Evolutionary conservation across 164 flowering plant species (phyloP), one percentile per base, ranked within the genome.

Genomic region (Pachysandra terminalis): DNA sequence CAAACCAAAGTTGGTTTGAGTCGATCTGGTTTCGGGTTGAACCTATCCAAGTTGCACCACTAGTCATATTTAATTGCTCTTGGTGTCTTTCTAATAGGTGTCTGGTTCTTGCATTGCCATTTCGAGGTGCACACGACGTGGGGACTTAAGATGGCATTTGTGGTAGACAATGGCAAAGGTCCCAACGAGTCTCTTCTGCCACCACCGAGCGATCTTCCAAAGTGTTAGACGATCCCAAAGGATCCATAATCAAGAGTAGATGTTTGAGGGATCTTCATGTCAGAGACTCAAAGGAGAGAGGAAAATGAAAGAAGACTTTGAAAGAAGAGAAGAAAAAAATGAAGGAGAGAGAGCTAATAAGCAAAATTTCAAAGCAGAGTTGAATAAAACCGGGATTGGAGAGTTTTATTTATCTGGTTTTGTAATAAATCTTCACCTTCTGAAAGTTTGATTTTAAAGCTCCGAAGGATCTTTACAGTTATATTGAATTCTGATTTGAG

Each of bases 31-130:
- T n/a, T n/a, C n/a, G n/a, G n/a, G n/a, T n/a, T n/a, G n/a, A n/a
- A n/a, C n/a, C n/a, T n/a, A n/a, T n/a, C n/a, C n/a, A n/a, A n/a
- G n/a, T n/a, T n/a, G n/a, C n/a, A n/a, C n/a, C n/a, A n/a, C n/a
- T n/a, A n/a, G n/a, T n/a, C n/a, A n/a, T n/a, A n/a, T n/a, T n/a
- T n/a, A n/a, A n/a, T n/a, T n/a, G n/a, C n/a, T n/a, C n/a, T n/a
- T n/a, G n/a, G n/a, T n/a, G n/a, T n/a, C 7, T 32, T 7, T 61
- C 19, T 67, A n/a, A 55, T 45, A 87, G 91, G 89, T 7, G 87
- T 85, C 23, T 87, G 91, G 91, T 85, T 86, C 76, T 70, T 86
- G 91, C 91, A 86, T 70, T 87, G 91, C 54, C 91, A 87, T 74
- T 53, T 87, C 77, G 91, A 87, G 65, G 77, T 87, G 28, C 91